Evolutionary conservation across 2,329 filamentous ascomycete genomes (phyloP).

Genomic region (Aspergillus sp.): DNA sequence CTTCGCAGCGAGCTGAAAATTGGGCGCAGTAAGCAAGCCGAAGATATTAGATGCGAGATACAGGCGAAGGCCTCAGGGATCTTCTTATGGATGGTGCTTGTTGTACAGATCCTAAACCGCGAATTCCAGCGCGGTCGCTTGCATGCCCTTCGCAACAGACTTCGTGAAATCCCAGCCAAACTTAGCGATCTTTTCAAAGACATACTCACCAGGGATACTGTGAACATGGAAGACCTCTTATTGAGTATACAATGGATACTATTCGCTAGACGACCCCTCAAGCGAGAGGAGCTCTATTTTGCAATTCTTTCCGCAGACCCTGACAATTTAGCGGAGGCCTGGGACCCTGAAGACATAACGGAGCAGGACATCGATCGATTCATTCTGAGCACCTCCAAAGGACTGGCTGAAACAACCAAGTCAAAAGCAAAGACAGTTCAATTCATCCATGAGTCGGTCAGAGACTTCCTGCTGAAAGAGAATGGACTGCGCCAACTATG

Average conservation of each 20-base stretch:
- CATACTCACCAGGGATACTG: constrained; percentile 52
- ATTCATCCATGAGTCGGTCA: constrained; percentile 43
- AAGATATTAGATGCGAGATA: constrained; percentile 35
- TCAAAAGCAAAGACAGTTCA: constrained; percentile 29
- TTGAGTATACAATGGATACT: constrained; percentile 57
- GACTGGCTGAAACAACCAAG: constrained; percentile 33
- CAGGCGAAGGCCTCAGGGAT: constrained; percentile 44
- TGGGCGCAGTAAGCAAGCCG: constrained; percentile 22
- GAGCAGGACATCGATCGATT: constrained; percentile 10
- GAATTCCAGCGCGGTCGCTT: constrained; percentile 36
- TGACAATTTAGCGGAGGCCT: neutral
- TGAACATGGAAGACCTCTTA: constrained; percentile 44
- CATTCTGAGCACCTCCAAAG: constrained; percentile 33
- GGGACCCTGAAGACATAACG: neutral
- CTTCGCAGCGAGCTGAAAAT: constrained; percentile 32
- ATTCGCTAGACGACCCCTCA: constrained; percentile 39
- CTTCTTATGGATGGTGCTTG: constrained; percentile 50
- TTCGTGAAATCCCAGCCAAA: constrained; percentile 43
- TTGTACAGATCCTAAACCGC: constrained; percentile 48
- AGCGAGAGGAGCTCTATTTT: neutral
- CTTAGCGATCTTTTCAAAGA: constrained; percentile 43
- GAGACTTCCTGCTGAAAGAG: constrained; percentile 35
- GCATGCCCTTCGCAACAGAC: constrained; percentile 30
- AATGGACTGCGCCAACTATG: constrained; percentile 31
- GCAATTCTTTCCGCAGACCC: neutral